Conservation (phyloP, 106 monocot genomes). For the Apostasia ramifera region DNA sequence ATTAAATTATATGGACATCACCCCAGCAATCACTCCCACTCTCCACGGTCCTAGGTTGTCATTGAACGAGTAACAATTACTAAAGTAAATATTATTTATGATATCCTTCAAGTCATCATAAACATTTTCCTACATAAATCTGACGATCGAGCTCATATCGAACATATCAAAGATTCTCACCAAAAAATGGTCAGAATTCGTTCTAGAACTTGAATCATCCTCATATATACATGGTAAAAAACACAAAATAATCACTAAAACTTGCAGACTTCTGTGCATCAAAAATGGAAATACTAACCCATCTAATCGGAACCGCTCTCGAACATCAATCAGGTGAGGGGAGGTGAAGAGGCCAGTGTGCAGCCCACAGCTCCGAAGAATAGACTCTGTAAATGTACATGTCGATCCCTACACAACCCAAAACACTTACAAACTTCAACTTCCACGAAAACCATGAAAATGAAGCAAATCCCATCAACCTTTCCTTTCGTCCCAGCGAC, state of each 20-base stretch:
- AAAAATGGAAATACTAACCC: slow-evolving; percentile 42
- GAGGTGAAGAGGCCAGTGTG: slow-evolving; percentile 91
- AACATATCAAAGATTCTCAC: no score
- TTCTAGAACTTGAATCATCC: background rate
- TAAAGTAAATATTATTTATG: no score
- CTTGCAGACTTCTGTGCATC: background rate
- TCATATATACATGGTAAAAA: background rate
- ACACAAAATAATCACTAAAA: background rate
- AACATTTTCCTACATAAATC: no score
- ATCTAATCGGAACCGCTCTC: slow-evolving; percentile 77
- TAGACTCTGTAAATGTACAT: slow-evolving; percentile 85
- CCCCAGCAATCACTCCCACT: no score
- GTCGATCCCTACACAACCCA: slow-evolving; percentile 66
- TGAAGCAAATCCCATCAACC: slow-evolving; percentile 22
- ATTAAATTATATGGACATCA: no score
- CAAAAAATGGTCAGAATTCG: no score
- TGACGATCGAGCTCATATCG: no score
- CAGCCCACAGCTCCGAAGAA: slow-evolving; percentile 70
- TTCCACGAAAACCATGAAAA: background rate
- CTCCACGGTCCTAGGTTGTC: no score
- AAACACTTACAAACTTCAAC: background rate
- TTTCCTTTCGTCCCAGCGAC: slow-evolving; percentile 97
- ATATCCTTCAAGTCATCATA: no score
- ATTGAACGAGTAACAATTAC: no score
- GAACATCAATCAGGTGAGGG: slow-evolving; percentile 84